These are phyloP conservation scores for Suhomyces coccinellae DNA, from an alignment of 1,139 yeast genomes.

Conservation along the genomic window DNA sequence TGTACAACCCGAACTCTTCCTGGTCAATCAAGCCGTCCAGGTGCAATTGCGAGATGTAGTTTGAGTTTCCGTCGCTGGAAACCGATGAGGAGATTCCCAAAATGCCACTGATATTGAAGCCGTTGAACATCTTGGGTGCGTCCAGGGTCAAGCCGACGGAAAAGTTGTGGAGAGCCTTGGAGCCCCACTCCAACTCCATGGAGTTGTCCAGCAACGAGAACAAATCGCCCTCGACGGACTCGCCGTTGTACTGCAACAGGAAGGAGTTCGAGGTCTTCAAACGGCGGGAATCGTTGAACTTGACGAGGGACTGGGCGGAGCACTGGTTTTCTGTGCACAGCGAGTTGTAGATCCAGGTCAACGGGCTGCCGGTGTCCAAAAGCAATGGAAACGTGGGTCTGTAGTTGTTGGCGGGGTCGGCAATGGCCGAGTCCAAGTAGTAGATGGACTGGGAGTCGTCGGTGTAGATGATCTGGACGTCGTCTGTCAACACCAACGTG, in stretches of 20 bases:
- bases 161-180: slow-evolving; percentile 33
- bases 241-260: slow-evolving; percentile 53
- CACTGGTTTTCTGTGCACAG: slow-evolving; percentile 53
- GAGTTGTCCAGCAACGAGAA: slow-evolving; percentile 21
- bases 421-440: slow-evolving; percentile 23
- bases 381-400: slow-evolving; percentile 47
- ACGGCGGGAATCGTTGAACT: slow-evolving; percentile 23
- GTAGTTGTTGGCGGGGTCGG: slow-evolving; percentile 17
- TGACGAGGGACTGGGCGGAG: slow-evolving; percentile 20
- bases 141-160: slow-evolving; percentile 54
- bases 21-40: slow-evolving; percentile 20
- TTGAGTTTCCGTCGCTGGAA: slow-evolving; percentile 10
- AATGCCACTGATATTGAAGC: slow-evolving; percentile 59
- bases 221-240: slow-evolving; percentile 53
- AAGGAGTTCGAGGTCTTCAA: slow-evolving; percentile 28
- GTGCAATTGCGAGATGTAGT: slow-evolving; percentile 26
- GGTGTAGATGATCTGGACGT: slow-evolving; percentile 27
- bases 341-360: slow-evolving; percentile 61
- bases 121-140: slow-evolving; percentile 55
- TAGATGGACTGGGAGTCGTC: slow-evolving; percentile 30
- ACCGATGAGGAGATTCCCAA: slow-evolving; percentile 50
- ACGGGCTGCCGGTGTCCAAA: slow-evolving; percentile 66
- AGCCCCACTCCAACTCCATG: slow-evolving; percentile 6
- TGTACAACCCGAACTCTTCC: slow-evolving; percentile 24
- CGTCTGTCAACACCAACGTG: slow-evolving; percentile 20